Percentiles rank a stretch among this genome's conserved stretches.
phyloP scores from a whole-genome alignment of 2,329 filamentous ascomycete species.

The Incumbomyces lentus region DNA sequence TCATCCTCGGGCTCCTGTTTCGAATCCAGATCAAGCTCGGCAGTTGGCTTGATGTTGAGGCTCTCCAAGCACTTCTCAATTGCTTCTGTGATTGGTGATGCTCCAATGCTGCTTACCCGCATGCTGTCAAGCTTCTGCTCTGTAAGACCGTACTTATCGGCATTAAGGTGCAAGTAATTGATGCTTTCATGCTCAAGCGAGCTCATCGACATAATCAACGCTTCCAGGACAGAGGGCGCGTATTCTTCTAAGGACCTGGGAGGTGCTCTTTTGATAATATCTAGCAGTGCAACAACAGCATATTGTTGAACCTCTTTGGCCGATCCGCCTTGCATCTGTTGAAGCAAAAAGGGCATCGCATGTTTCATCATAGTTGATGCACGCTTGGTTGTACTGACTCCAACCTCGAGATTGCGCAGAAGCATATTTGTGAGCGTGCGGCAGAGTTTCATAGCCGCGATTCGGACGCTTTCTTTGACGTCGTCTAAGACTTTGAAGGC shows the following conservation, averaged over 20 bases:
- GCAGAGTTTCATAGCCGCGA: conserved; percentile 70
- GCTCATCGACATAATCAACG: conserved; percentile 71
- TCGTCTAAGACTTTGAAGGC: conserved; percentile 91
- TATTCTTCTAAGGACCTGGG: conserved; percentile 70
- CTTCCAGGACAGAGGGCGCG: conserved; percentile 69
- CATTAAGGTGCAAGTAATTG: conserved; percentile 87
- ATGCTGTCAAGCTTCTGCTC: conserved; percentile 84
- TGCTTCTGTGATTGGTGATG: conserved; percentile 82
- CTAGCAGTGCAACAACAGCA: conserved; percentile 69
- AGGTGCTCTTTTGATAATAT: conserved; percentile 77
- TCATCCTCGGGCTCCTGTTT: conserved; percentile 14
- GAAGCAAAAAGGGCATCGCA: conserved; percentile 82
- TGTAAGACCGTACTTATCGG: conserved; percentile 70
- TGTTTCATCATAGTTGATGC: conserved; percentile 72
- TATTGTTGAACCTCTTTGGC: conserved; percentile 81
- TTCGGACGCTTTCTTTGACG: conserved; percentile 81
- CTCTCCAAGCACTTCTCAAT: conserved; percentile 82
- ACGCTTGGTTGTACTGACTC: conserved; percentile 53
- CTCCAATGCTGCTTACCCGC: conserved; percentile 68
- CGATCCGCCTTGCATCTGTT: conserved; percentile 67
- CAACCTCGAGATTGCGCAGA: conserved; percentile 73
- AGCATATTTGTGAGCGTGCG: conserved; percentile 75
- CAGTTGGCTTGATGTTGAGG: conserved; percentile 56
- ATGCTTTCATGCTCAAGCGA: conserved; percentile 80
- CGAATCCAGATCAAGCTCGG: conserved; percentile 4